These are phyloP conservation scores for Xerocomellus chrysenteron DNA, from an alignment of 768 basidiomycete species.

Conservation along the genomic window DNA sequence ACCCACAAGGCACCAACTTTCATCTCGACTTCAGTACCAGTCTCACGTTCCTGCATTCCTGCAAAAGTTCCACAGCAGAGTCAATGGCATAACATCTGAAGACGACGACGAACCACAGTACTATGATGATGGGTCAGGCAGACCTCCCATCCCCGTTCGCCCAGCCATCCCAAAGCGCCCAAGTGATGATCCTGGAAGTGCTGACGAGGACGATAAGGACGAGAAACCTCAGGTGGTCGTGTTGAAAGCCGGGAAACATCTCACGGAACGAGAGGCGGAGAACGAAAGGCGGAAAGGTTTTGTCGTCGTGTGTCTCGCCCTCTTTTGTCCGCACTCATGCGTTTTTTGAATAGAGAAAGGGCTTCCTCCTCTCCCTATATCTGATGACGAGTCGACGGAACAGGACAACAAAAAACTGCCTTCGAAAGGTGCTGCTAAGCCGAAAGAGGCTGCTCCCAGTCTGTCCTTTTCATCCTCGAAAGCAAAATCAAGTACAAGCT, in stretches of 20 bases:
- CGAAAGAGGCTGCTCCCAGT: constrained; percentile 19
- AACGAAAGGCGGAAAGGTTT: constrained; percentile 72
- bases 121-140: constrained; percentile 65
- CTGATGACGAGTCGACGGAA: constrained; percentile 24
- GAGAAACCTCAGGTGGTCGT: constrained; percentile 91
- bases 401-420: constrained; percentile 30
- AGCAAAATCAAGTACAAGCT: constrained; percentile 22
- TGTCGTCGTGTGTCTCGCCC: constrained; percentile 10
- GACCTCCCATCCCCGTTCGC: constrained; percentile 73
- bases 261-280: constrained; percentile 75
- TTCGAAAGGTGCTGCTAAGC: constrained; percentile 21
- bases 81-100: constrained; percentile 52
- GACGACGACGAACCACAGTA: constrained; percentile 52
- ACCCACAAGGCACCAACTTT: constrained; percentile 69
- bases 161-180: constrained; percentile 71
- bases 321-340: constrained; percentile 2
- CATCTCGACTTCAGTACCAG: constrained; percentile 65
- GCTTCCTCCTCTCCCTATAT: constrained; percentile 50
- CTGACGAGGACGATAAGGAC: constrained; percentile 67
- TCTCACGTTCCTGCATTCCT: constrained; percentile 63
- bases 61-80: constrained; percentile 59
- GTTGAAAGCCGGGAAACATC: constrained; percentile 83
- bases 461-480: constrained; percentile 43
- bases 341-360: constrained; percentile 52
- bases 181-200: constrained; percentile 67